Evolutionary conservation across 495 filamentous ascomycete species (phyloP).

Genomic region (Pseudomonodictys pantanalensis): DNA sequence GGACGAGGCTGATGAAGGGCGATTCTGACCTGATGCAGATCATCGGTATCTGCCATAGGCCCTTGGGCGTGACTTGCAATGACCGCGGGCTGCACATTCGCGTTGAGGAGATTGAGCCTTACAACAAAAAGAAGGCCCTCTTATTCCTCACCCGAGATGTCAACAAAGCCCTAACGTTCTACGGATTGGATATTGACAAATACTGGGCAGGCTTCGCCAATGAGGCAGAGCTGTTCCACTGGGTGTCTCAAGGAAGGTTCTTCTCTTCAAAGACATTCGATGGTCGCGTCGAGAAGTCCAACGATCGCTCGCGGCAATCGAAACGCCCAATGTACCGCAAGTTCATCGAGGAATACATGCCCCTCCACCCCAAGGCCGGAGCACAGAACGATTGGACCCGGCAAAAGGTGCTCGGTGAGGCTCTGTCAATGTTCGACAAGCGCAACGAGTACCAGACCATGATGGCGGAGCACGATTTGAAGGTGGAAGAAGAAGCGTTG

Average conservation of each 20-base stretch:
- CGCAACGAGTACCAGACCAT: constrained; percentile 30
- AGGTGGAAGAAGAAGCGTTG: constrained; percentile 13
- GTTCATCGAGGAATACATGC: constrained; percentile 54
- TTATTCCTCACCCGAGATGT: constrained; percentile 58
- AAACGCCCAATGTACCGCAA: constrained; percentile 48
- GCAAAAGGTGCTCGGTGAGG: constrained; percentile 26
- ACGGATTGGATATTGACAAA: constrained; percentile 50
- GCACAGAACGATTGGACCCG: constrained; percentile 9
- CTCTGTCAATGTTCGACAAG: constrained; percentile 32
- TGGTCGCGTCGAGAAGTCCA: constrained; percentile 45
- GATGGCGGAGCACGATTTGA: constrained; percentile 8
- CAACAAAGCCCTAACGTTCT: constrained; percentile 52
- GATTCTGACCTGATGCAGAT: constrained; percentile 69
- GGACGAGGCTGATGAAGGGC: constrained; percentile 59
- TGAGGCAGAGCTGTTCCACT: constrained; percentile 56
- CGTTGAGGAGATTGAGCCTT: constrained; percentile 59
- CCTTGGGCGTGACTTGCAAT: constrained; percentile 61
- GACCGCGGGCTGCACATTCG: constrained; percentile 58
- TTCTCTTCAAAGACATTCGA: constrained; percentile 43
- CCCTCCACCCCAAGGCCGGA: constrained; percentile 4
- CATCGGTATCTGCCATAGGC: constrained; percentile 57
- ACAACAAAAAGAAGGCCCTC: constrained; percentile 53
- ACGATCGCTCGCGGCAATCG: constrained; percentile 50
- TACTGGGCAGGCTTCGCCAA: constrained; percentile 47
- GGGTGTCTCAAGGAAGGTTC: constrained; percentile 51